Evolutionary conservation across 176 grass and related monocot genomes (phyloP), one percentile per base, ranked within the genome.

Genomic region (Pontederia crassipes): DNA sequence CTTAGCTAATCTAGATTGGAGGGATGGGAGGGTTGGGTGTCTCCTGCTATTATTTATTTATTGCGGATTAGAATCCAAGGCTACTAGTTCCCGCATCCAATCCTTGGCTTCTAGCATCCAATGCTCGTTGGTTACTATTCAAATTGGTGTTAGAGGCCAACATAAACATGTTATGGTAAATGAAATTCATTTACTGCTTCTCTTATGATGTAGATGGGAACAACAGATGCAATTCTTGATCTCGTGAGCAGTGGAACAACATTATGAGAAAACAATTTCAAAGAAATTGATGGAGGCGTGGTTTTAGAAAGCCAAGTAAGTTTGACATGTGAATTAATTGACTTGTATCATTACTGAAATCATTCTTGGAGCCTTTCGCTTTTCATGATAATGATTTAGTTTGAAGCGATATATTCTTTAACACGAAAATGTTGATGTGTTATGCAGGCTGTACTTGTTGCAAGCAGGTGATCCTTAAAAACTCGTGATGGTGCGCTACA

Each of bases 261-360:
- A 32, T 81, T 98, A 71, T 81, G 77, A 27, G 93, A 98, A 71
- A 98, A 98, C 67, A 88, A 98, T 76, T 68, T 98, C 65, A 98
- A 98, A 81, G 93, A 98, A 83, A 76, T 98, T 58, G 77, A 98
- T 71, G 87, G 79, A 16, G 87, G 93, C 9, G 57, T 90, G 65
- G 80, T 98, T 78, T 72, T 98, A 68, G 59, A 92, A 83, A 98
- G 93, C 72, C 93, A 98, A 83, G 93, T 98, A 83, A 82, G 68
- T 75, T 52, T 24, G 32, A 40, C 32, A 1, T 40, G 32, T 40
- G 32, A 40, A 40, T 40, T 40, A 40, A 40, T 7, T 40, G 2
- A 40, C 32, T 4, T 40, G 32, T 40, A 40, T 40, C 6, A 40
- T 40, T 40, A 40, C 32, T 7, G 32, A 40, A 40, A 40, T 40